phyloP scores from a whole-genome alignment of 2,329 filamentous ascomycete genomes.

The Parastagonospora avenae region DNA sequence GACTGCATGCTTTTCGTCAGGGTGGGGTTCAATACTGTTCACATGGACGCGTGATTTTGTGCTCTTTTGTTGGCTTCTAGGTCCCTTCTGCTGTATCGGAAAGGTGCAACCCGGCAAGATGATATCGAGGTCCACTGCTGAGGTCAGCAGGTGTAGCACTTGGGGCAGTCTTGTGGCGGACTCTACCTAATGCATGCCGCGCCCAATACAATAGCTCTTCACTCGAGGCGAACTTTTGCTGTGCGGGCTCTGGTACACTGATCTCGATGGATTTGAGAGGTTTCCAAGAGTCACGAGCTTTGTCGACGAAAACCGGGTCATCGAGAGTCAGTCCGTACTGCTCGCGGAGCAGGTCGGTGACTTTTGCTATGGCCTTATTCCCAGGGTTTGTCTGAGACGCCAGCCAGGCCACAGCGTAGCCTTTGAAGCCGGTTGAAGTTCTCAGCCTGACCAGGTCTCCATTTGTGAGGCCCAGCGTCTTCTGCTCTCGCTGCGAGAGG shows the following conservation, averaged over 20 bases:
- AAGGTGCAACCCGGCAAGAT: constrained; percentile 73
- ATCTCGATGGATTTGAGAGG: constrained; percentile 38
- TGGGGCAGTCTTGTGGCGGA: neutral
- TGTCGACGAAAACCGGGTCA: constrained; percentile 61
- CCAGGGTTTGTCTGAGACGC: constrained; percentile 53
- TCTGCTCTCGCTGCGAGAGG: constrained; percentile 61
- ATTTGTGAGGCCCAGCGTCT: constrained; percentile 59
- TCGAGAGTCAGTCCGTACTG: constrained; percentile 71
- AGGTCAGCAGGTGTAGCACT: constrained; percentile 11
- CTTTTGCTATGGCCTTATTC: constrained; percentile 58
- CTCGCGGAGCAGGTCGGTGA: constrained; percentile 73
- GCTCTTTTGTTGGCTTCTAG: constrained; percentile 59
- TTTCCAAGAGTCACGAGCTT: constrained; percentile 47
- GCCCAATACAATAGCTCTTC: constrained; percentile 40
- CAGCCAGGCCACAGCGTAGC: constrained; percentile 67
- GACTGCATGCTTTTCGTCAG: constrained; percentile 30
- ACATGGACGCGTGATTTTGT: constrained; percentile 63
- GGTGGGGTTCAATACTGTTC: constrained; percentile 56
- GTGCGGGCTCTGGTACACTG: constrained; percentile 22
- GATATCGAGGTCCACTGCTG: constrained; percentile 65
- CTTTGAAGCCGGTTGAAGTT: constrained; percentile 50
- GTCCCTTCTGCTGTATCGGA: constrained; percentile 57
- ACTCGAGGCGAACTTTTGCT: constrained; percentile 28
- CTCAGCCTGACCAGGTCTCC: constrained; percentile 64
- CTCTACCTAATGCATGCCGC: constrained; percentile 39